Conservation (phyloP, 352 stramenopile genomes). For the Globisporangium iwayamae region DNA sequence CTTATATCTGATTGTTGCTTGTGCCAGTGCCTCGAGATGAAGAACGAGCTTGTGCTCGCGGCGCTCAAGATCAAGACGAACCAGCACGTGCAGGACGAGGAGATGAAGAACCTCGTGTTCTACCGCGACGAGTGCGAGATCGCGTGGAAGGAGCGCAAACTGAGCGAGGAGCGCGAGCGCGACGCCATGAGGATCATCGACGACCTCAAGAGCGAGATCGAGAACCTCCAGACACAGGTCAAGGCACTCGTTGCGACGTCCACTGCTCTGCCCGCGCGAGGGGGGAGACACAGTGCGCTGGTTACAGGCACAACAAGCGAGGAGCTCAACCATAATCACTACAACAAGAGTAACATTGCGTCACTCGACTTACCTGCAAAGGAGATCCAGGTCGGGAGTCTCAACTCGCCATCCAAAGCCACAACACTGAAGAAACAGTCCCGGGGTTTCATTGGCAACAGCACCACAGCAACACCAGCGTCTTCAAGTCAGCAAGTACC, state of each 20-base stretch:
- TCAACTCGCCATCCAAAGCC: slow-evolving; percentile 15
- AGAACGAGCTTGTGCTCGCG: slow-evolving; percentile 59
- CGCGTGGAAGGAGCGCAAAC: slow-evolving; percentile 52
- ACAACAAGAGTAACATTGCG: not conserved
- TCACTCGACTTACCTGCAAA: slow-evolving; percentile 10
- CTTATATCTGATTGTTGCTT: not conserved
- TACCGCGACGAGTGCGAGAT: slow-evolving; percentile 75
- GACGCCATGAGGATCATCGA: slow-evolving; percentile 69
- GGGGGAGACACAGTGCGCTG: not conserved
- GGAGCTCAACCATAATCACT: not conserved
- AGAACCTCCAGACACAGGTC: slow-evolving; percentile 48
- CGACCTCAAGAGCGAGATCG: slow-evolving; percentile 55
- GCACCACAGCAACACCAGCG: not conserved
- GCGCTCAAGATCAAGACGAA: slow-evolving; percentile 52
- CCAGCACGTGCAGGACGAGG: slow-evolving; percentile 61
- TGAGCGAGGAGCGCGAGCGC: slow-evolving; percentile 55
- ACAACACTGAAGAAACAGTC: slow-evolving; percentile 17
- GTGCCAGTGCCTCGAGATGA: slow-evolving; percentile 53
- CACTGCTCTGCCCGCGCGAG: not conserved
- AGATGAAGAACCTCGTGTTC: slow-evolving; percentile 68
- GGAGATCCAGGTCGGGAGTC: not conserved
- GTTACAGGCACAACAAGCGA: not conserved
- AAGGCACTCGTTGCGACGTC: slow-evolving; percentile 33
- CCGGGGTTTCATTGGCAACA: not conserved
- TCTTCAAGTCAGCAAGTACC: slow-evolving; percentile 17